Evolutionary conservation across 345 rosid genomes (phyloP), one percentile per base, ranked within the genome.

Genomic region (Cochlearia excelsa): DNA sequence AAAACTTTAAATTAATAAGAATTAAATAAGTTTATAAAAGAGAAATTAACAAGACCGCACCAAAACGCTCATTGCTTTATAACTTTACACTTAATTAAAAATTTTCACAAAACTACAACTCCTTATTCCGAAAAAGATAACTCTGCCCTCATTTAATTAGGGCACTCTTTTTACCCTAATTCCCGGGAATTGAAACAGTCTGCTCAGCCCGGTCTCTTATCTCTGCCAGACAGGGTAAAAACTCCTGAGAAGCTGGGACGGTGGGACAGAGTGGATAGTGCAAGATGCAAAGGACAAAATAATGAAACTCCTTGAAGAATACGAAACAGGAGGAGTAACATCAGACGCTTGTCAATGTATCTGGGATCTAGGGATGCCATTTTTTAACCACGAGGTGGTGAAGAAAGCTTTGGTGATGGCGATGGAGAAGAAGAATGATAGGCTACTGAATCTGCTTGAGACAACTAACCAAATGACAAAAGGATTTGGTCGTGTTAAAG

Each of bases 241-340:
- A 78, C 68, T 94, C 75, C 75, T 94, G 53, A 80, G 99, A 76
- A 87, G 99, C 68, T 94, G 99, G 99, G 99, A 97, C 3, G 99
- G 99, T 52, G 99, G 99, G 35, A 87, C 90, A 0, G 97, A 97
- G 6, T 94, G 97, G 97, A 93, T 88, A 3, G 95, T 94, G 33
- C 97, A 94, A 81, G 99, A 94, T 54, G 97, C 99, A 1, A 94
- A 94, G 69, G 99, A 94, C 85, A 94, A 90, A 76, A 90, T 94
- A 70, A n/a, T 73, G 78, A 90, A 87, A 81, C 87, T 94, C 5
- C 70, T 93, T 43, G 97, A 94, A 73, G 99, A 93, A 76, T 93
- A 80, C 23, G 97, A 87, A 75, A 82, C 80, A 28, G 90, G 97
- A 3, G 96, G 99, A 26, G 99, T 83, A 9, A 81, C 87, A 9